Percentiles rank a stretch among this genome's conserved stretches.
phyloP scores from a whole-genome alignment of 257 asterid genomes.

The Nicotiana noctiflora region DNA sequence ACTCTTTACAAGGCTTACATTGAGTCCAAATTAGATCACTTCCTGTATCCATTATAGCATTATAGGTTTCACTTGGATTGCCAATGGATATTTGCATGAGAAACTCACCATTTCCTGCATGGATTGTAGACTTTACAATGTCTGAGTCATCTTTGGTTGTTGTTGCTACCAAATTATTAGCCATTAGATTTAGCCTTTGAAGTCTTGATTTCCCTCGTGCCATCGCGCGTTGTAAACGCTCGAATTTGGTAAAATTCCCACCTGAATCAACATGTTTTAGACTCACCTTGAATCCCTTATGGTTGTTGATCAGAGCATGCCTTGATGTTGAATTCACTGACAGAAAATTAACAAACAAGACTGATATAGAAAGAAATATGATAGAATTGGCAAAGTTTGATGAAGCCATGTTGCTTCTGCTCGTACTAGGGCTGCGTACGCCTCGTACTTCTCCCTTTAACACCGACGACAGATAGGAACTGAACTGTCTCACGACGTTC shows the following conservation, averaged over 20 bases:
- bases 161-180: conserved; percentile 23
- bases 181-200: conserved; percentile 35
- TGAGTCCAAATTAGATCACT: conserved; percentile 75
- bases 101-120: conserved; percentile 79
- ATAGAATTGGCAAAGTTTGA: neutral
- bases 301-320: conserved; percentile 10
- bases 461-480: too few relatives aligned
- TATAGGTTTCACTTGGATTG: conserved; percentile 41
- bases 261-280: conserved; percentile 56
- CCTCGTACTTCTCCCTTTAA: too few relatives aligned
- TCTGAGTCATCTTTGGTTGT: conserved; percentile 11
- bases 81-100: conserved; percentile 66
- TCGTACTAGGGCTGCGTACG: too few relatives aligned
- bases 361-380: conserved; percentile 10
- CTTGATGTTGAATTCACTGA: conserved; percentile 39
- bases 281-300: conserved; percentile 45
- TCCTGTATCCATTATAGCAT: conserved; percentile 70
- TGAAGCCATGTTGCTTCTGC: conserved; percentile 3
- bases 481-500: too few relatives aligned
- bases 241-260: conserved; percentile 48
- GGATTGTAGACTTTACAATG: conserved; percentile 41
- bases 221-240: conserved; percentile 60
- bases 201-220: conserved; percentile 51
- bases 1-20: conserved; percentile 55
- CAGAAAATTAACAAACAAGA: conserved; percentile 14